Percentiles rank a stretch among this genome's conserved stretches.
phyloP scores from a whole-genome alignment of 192 early-diverging fungal genomes.

The Coemansia sp. region DNA sequence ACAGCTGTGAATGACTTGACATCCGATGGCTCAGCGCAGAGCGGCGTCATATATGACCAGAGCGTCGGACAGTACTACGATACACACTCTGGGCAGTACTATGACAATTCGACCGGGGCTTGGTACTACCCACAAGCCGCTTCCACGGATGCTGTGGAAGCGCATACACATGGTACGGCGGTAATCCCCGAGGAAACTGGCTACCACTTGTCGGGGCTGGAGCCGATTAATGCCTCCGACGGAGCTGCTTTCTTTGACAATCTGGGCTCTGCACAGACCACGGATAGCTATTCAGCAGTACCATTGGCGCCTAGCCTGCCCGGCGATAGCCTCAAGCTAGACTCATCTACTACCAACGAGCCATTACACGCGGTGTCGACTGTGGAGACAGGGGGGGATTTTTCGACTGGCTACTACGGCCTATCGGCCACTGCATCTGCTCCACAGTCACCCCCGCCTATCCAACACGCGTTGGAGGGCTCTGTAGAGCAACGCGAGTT shows the following conservation, averaged over 20 bases:
- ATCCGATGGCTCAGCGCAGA: neutral
- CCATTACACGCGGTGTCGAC: neutral
- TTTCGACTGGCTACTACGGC: neutral
- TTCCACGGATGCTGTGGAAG: neutral
- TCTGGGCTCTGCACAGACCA: neutral
- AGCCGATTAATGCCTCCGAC: neutral
- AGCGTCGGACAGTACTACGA: constrained; percentile 46
- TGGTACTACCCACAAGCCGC: constrained; percentile 42
- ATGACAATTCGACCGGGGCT: constrained; percentile 29
- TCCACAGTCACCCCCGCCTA: neutral
- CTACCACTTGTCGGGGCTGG: neutral
- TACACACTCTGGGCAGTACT: constrained; percentile 45
- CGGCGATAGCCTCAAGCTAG: neutral
- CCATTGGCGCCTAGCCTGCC: neutral
- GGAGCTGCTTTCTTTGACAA: constrained; percentile 50
- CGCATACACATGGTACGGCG: neutral
- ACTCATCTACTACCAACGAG: neutral
- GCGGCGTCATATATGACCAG: constrained; percentile 37
- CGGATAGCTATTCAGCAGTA: neutral
- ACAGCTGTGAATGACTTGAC: neutral
- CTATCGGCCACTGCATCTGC: neutral
- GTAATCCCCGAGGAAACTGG: neutral
- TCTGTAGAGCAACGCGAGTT: neutral
- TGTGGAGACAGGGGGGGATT: neutral
- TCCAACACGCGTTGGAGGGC: neutral